Base-by-base conservation (phyloP, 2,329 filamentous ascomycete species). In the Tolypocladium nubicola region DNA sequence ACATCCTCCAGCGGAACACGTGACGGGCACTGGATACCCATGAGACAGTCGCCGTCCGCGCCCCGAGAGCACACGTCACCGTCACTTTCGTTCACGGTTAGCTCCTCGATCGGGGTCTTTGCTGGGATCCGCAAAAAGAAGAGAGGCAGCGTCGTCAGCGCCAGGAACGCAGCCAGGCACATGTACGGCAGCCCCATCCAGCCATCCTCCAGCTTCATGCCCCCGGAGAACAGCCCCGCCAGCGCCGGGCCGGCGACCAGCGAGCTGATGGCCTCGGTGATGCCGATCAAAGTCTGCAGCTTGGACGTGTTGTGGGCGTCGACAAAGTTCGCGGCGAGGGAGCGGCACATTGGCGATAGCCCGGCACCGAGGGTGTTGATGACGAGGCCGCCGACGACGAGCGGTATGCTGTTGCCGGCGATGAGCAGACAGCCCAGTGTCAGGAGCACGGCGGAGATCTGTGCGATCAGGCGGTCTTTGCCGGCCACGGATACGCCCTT, bases 211-310 rank as follows among this genome's bases (percentile, higher is more conserved):
- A 62, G 47, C 26, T 54, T 37, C 61, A 70, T 61, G 14, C 67
- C 65, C 7, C 53, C 45, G 3, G 61, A 63, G 50, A 69, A 68
- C 3, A 61, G 40, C 61, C 65, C 63, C 10, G 66, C 65, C 35
- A 69, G 57, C 10, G 63, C 52, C n/a, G 67, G 65, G 1, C 63
- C 65, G 2, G 61, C 62, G 33, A 64, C 56, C 13, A 69, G 58
- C 37, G 57, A 58, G 37, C 66, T 63, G 10, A 61, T 47, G 5
- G 63, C 64, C 60, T 67, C 64, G 11, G 63, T 58, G 53, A 67
- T 67, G 57, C 63, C 62, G 21, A 65, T 62, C n/a, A 69, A 60
- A 6, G 66, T 66, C 56, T 67, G 66, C n/a, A 70, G 57, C 30
- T 66, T 62, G 9, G 61, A 63, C 16, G 62, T 66, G 54, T 66